phyloP scores from a whole-genome alignment of 2,329 filamentous ascomycete species.

The Botryotinia globosa region DNA sequence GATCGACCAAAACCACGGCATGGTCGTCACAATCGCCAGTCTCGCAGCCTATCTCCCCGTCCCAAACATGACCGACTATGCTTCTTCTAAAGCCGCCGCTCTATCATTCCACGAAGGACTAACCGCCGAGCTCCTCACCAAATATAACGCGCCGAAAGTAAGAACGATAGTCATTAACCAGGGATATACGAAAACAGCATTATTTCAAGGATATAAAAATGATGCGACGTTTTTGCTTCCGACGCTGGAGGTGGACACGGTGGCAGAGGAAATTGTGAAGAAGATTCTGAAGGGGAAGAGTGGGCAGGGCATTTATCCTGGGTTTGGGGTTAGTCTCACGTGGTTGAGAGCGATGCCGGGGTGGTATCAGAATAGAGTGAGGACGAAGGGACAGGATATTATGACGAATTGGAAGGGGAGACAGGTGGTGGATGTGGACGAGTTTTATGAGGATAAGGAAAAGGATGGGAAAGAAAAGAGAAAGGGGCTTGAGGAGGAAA shows the following conservation, averaged over 20 bases:
- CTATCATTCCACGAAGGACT: constrained; percentile 67
- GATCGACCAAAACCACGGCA: constrained; percentile 63
- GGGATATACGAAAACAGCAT: constrained; percentile 58
- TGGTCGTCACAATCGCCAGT: constrained; percentile 68
- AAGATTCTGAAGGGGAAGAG: constrained; percentile 58
- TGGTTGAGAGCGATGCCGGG: constrained; percentile 55
- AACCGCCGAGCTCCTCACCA: constrained; percentile 53
- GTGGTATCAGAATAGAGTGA: constrained; percentile 58
- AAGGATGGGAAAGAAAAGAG: constrained; percentile 24
- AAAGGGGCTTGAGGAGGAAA: constrained; percentile 24
- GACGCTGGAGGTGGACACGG: constrained; percentile 56
- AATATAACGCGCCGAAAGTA: constrained; percentile 61
- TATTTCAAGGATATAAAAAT: constrained; percentile 56
- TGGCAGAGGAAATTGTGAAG: constrained; percentile 60
- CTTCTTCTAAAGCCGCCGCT: constrained; percentile 62
- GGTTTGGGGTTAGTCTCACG: constrained; percentile 42
- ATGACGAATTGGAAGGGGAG: constrained; percentile 37
- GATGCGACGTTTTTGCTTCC: constrained; percentile 51
- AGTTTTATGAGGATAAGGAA: constrained; percentile 29
- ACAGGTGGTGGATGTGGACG: constrained; percentile 37
- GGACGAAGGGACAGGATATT: constrained; percentile 41
- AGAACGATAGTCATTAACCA: constrained; percentile 66
- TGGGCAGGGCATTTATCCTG: constrained; percentile 55
- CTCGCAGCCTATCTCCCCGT: constrained; percentile 59
- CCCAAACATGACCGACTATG: constrained; percentile 67